phyloP scores from a whole-genome alignment of 768 basidiomycete genomes.

The Suillus bovinus region DNA sequence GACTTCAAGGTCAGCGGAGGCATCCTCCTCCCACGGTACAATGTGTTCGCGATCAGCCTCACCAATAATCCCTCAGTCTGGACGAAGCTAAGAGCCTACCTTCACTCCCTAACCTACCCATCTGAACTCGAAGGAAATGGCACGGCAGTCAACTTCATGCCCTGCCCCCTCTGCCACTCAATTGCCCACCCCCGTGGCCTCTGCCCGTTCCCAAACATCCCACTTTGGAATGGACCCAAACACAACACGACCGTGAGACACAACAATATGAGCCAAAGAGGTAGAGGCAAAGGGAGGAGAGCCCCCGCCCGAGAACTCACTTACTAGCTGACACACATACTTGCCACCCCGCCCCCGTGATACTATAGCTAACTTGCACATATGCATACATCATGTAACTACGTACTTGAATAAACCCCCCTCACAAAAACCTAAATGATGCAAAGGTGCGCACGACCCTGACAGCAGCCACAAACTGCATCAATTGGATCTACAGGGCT shows the following conservation, averaged over 20 bases:
- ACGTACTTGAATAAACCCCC: not conserved
- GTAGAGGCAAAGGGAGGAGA: not conserved
- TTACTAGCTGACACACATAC: no score
- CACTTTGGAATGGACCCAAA: not conserved
- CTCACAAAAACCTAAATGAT: no score
- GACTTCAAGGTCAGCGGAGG: not conserved
- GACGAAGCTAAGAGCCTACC: not conserved
- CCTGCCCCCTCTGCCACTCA: not conserved
- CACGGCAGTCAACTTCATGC: not conserved
- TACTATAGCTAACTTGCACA: no score
- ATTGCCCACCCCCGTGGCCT: not conserved
- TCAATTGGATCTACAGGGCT: no score
- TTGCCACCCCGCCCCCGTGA: no score
- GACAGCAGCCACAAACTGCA: no score
- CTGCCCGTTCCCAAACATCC: not conserved
- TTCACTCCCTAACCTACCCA: not conserved
- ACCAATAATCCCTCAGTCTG: not conserved
- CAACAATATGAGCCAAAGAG: rapidly evolving
- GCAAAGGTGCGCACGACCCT: no score
- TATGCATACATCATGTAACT: not conserved
- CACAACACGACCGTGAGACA: rapidly evolving
- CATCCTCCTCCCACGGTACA: not conserved
- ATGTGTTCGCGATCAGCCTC: not conserved
- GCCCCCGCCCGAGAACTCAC: no score
- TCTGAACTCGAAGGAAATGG: not conserved